Percentiles rank a stretch among this genome's conserved stretches.
These are phyloP conservation scores for Fomitopsis pinicola DNA, from an alignment of 1,284 basidiomycete species.

Conservation along the genomic window DNA sequence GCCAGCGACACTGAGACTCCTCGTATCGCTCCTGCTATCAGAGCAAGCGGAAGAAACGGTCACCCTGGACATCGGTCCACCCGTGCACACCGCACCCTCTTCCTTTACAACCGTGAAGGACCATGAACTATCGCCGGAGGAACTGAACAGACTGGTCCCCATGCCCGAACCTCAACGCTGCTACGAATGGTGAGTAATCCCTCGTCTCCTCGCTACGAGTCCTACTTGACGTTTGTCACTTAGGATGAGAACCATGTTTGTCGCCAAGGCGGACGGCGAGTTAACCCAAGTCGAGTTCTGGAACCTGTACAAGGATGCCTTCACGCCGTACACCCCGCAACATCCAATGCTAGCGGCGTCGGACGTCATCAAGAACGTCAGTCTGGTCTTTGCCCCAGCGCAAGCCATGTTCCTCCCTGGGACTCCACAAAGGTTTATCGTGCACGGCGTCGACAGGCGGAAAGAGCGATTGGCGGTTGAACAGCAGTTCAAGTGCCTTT, in stretches of 20 bases:
- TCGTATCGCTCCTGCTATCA: slow-evolving; percentile 59
- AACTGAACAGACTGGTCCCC: slow-evolving; percentile 53
- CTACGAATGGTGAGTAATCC: slow-evolving; percentile 61
- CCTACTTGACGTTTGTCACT: slow-evolving; percentile 1
- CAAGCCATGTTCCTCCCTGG: slow-evolving; percentile 79
- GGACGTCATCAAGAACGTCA: slow-evolving; percentile 86
- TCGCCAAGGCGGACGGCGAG: slow-evolving; percentile 64
- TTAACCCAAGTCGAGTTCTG: slow-evolving; percentile 89
- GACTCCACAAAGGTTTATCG: slow-evolving; percentile 70
- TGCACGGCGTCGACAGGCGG: slow-evolving; percentile 70
- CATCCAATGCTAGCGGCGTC: slow-evolving; percentile 69
- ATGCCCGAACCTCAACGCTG: slow-evolving; percentile 72
- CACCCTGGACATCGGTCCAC: slow-evolving; percentile 53
- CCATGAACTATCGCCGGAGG: slow-evolving; percentile 64
- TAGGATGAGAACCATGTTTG: slow-evolving; percentile 84
- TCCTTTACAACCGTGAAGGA: slow-evolving; percentile 39
- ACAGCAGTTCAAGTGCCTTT: slow-evolving; percentile 61
- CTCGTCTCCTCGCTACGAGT: background rate
- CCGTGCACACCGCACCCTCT: slow-evolving; percentile 52
- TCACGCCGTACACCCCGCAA: slow-evolving; percentile 50
- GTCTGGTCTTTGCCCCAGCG: slow-evolving; percentile 71
- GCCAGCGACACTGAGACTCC: slow-evolving; percentile 59
- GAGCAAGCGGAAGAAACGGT: slow-evolving; percentile 70
- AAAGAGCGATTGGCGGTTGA: slow-evolving; percentile 52
- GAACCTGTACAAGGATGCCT: slow-evolving; percentile 79